These are phyloP conservation scores for Colletotrichum graminicola DNA, from an alignment of 2,329 filamentous ascomycete species.

Conservation along the genomic window DNA sequence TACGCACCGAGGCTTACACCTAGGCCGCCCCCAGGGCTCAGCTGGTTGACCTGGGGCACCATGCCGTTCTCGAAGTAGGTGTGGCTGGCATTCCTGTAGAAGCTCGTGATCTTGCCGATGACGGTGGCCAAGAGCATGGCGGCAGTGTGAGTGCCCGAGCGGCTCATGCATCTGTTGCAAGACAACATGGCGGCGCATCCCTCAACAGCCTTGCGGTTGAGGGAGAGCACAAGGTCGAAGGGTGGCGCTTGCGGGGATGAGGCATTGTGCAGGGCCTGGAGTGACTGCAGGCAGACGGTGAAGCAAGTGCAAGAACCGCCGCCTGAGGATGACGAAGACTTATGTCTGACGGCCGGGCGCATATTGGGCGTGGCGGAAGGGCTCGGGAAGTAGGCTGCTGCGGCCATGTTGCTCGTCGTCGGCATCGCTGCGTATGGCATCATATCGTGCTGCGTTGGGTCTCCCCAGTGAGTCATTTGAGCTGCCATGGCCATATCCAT, in stretches of 20 bases:
- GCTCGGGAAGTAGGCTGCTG: conserved; percentile 55
- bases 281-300: conserved; percentile 58
- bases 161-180: conserved; percentile 59
- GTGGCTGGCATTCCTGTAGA: conserved; percentile 59
- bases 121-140: conserved; percentile 64
- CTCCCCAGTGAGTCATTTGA: conserved; percentile 48
- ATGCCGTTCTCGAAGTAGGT: conserved; percentile 53
- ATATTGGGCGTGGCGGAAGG: conserved; percentile 54
- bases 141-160: conserved; percentile 57
- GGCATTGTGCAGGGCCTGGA: conserved; percentile 61
- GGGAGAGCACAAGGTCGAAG: conserved; percentile 59
- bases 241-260: conserved; percentile 54
- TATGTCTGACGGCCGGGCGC: conserved; percentile 46
- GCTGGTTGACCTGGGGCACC: conserved; percentile 38
- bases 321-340: conserved; percentile 43
- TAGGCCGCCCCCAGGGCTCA: conserved; percentile 44
- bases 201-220: conserved; percentile 63
- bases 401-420: conserved; percentile 52
- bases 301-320: conserved; percentile 60
- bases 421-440: conserved; percentile 51
- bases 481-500: conserved; percentile 51
- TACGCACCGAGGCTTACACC: conserved; percentile 60
- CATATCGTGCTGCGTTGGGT: conserved; percentile 49
- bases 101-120: conserved; percentile 61
- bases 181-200: conserved; percentile 61